Evolutionary conservation across 805 yeast genomes (phyloP).

Genomic region (Hanseniaspora thailandica): DNA sequence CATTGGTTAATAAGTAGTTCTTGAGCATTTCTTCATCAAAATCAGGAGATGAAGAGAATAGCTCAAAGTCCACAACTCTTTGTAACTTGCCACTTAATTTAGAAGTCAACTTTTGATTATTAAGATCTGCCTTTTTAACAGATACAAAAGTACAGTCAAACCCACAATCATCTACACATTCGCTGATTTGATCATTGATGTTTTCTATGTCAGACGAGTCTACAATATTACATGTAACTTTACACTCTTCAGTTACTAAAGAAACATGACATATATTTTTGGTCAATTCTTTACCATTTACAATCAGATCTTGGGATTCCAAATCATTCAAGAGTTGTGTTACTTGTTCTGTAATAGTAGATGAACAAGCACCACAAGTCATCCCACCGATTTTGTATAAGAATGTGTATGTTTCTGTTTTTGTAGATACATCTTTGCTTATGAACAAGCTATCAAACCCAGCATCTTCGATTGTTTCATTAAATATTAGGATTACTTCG

Average conservation of each 20-base stretch:
- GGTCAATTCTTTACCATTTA: slow-evolving; percentile 36
- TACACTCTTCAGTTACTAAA: slow-evolving; percentile 39
- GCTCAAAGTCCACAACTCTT: neutral
- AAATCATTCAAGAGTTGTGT: neutral
- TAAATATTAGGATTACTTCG: slow-evolving; percentile 58
- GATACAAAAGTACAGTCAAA: slow-evolving; percentile 39
- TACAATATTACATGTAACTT: slow-evolving; percentile 28
- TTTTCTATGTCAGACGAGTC: slow-evolving; percentile 17
- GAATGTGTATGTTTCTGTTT: neutral
- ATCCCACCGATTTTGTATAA: slow-evolving; percentile 43
- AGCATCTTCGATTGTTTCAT: slow-evolving; percentile 56
- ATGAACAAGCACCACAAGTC: slow-evolving; percentile 84
- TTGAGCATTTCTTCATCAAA: neutral
- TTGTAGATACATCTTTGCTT: slow-evolving; percentile 31
- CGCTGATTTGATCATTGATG: slow-evolving; percentile 26
- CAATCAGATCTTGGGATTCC: slow-evolving; percentile 22
- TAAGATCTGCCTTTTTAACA: slow-evolving; percentile 18
- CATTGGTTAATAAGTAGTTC: neutral
- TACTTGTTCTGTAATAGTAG: slow-evolving; percentile 46
- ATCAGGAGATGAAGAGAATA: neutral
- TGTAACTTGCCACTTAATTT: neutral
- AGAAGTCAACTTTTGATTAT: neutral
- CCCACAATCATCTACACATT: slow-evolving; percentile 65
- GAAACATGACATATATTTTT: slow-evolving; percentile 39
- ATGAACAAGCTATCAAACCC: slow-evolving; percentile 49